Evolutionary conservation across 1,139 yeast genomes (phyloP).

Genomic region (Candida buenavistaensis): DNA sequence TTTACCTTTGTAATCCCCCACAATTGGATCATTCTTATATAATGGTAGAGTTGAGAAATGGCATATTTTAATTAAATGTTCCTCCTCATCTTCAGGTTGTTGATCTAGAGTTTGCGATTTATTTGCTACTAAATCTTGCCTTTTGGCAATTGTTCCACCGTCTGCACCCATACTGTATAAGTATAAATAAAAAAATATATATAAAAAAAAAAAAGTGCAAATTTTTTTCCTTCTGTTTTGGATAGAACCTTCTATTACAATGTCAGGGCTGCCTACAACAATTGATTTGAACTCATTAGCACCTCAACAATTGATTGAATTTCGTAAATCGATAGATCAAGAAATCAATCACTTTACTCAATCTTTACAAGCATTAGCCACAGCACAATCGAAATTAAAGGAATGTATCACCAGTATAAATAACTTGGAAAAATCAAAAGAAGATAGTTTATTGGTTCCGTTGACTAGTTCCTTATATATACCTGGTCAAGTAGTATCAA

Average conservation of each 20-base stretch:
- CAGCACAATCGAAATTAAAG: conserved; percentile 79
- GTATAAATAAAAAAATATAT: background rate
- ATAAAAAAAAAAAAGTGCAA: background rate
- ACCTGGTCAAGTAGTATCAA: conserved; percentile 72
- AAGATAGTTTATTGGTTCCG: conserved; percentile 70
- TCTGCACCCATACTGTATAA: conserved; percentile 42
- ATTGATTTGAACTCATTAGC: conserved; percentile 68
- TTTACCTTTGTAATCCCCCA: conserved; percentile 70
- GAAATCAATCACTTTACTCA: conserved; percentile 85
- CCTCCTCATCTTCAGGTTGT: conserved; percentile 29
- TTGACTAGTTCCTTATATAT: conserved; percentile 85
- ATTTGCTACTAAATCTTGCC: conserved; percentile 37
- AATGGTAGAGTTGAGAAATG: conserved; percentile 31
- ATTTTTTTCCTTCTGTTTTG: background rate
- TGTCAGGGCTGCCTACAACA: conserved; percentile 21
- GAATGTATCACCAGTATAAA: conserved; percentile 79
- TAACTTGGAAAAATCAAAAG: conserved; percentile 47
- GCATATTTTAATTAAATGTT: conserved; percentile 21
- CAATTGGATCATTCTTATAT: conserved; percentile 39
- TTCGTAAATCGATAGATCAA: conserved; percentile 80
- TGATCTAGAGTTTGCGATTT: conserved; percentile 17
- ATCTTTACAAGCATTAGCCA: conserved; percentile 78
- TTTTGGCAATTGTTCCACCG: conserved; percentile 51
- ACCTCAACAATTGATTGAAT: conserved; percentile 81
- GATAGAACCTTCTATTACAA: conserved; percentile 5